These are phyloP conservation scores for Globisporangium yorkense DNA, from an alignment of 352 stramenopile species.

Conservation along the genomic window DNA sequence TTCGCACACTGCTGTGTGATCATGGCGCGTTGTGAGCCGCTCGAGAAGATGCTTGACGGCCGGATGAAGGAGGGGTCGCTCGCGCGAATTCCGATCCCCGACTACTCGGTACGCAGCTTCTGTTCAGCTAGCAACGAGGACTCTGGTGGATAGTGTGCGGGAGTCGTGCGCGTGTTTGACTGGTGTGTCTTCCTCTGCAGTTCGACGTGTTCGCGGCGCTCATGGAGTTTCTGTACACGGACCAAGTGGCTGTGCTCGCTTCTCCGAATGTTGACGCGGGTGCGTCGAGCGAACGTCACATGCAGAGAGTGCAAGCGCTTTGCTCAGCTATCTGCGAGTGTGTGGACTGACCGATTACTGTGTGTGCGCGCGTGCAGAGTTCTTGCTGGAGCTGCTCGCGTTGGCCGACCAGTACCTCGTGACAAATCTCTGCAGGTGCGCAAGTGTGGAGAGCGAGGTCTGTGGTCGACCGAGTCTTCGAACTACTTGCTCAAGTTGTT, in stretches of 20 bases:
- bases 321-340: background rate
- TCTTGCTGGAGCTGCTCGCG: slow-evolving; percentile 72
- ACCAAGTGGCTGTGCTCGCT: slow-evolving; percentile 50
- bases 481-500: background rate
- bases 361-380: slow-evolving; percentile 28
- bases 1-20: slow-evolving; percentile 85
- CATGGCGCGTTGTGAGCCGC: slow-evolving; percentile 82
- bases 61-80: slow-evolving; percentile 77
- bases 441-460: background rate
- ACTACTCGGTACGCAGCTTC: slow-evolving; percentile 49
- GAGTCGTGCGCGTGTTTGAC: background rate
- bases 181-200: slow-evolving; percentile 20
- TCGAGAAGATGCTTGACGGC: slow-evolving; percentile 89
- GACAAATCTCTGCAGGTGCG: slow-evolving; percentile 42
- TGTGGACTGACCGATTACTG: background rate
- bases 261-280: slow-evolving; percentile 32
- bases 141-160: background rate
- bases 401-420: slow-evolving; percentile 88
- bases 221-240: slow-evolving; percentile 89
- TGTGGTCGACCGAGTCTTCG: background rate
- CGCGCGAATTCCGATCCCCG: slow-evolving; percentile 61
- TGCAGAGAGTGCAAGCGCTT: background rate
- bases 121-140: too few relatives aligned
- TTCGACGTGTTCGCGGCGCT: slow-evolving; percentile 76
- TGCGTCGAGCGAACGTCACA: slow-evolving; percentile 7